Evolutionary conservation across 2,329 filamentous ascomycete genomes (phyloP).

Genomic region (Sphaerulina populicola): DNA sequence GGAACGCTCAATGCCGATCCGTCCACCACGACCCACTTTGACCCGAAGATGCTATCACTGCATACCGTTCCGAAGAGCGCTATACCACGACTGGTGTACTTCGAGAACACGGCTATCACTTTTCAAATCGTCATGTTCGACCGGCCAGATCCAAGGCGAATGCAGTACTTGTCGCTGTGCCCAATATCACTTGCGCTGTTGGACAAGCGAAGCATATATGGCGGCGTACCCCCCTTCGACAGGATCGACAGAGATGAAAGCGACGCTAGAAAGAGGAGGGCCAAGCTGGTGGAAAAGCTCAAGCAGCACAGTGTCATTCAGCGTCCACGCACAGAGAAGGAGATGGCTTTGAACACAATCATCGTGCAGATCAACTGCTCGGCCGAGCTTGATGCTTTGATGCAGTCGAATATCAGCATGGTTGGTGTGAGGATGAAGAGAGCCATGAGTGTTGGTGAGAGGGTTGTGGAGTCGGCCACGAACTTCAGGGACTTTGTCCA

Average conservation of each 20-base stretch:
- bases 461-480: slow-evolving; percentile 85
- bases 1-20: slow-evolving; percentile 63
- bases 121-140: slow-evolving; percentile 87
- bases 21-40: slow-evolving; percentile 44
- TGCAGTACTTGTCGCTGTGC: slow-evolving; percentile 92
- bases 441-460: slow-evolving; percentile 83
- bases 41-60: slow-evolving; percentile 61
- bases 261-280: slow-evolving; percentile 53
- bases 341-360: slow-evolving; percentile 69
- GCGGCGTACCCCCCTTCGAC: slow-evolving; percentile 37
- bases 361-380: slow-evolving; percentile 95
- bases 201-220: slow-evolving; percentile 51
- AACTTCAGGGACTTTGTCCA: slow-evolving; percentile 71
- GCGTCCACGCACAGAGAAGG: slow-evolving; percentile 69
- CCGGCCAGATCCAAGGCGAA: slow-evolving; percentile 70
- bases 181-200: slow-evolving; percentile 82
- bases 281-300: slow-evolving; percentile 71
- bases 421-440: slow-evolving; percentile 74
- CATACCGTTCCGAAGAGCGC: slow-evolving; percentile 44
- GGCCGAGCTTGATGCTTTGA: slow-evolving; percentile 72
- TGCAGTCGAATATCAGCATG: slow-evolving; percentile 81
- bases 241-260: slow-evolving; percentile 67
- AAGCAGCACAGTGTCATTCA: slow-evolving; percentile 77
- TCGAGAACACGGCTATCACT: slow-evolving; percentile 55
- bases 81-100: slow-evolving; percentile 66